Conservation (phyloP, 306 rosid species). For the Sphenostylis stenocarpa region DNA sequence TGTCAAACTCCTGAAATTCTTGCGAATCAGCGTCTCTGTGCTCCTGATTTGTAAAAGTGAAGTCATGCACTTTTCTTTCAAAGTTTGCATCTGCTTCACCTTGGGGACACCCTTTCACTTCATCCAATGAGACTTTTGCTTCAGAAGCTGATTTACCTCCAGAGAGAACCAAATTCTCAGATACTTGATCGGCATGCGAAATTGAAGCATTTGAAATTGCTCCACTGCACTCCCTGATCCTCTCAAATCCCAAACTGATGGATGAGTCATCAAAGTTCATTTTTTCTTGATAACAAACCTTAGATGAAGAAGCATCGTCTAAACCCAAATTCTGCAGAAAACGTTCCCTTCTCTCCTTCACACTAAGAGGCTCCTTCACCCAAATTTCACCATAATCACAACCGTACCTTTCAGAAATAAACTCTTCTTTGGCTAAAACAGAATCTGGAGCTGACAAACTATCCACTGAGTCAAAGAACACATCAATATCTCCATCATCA, state of each 20-base stretch:
- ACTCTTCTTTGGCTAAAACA: constrained; percentile 33
- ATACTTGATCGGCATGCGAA: not conserved
- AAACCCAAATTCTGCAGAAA: constrained; percentile 59
- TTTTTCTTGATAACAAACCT: constrained; percentile 31
- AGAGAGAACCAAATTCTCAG: not conserved
- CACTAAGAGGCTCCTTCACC: constrained; percentile 64
- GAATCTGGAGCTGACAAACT: constrained; percentile 47
- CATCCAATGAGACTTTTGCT: constrained; percentile 28
- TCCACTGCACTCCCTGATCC: constrained; percentile 49
- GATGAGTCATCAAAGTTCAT: constrained; percentile 23
- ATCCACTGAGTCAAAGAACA: constrained; percentile 70
- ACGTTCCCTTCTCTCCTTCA: constrained; percentile 51
- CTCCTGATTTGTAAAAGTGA: not conserved
- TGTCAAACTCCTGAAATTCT: constrained; percentile 33
- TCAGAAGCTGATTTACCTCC: constrained; percentile 12
- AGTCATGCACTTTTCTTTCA: constrained; percentile 4
- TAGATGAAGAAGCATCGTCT: constrained; percentile 32
- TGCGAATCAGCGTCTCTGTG: constrained; percentile 30
- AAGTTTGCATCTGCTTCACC: constrained; percentile 16
- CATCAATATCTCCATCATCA: constrained; percentile 48
- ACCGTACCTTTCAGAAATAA: constrained; percentile 18
- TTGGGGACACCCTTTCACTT: constrained; percentile 19
- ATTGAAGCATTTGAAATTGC: constrained; percentile 40
- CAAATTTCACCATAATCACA: constrained; percentile 46
- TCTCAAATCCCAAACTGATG: constrained; percentile 34